Conservation (phyloP, 2,329 filamentous ascomycete species). For the Aphanocladium album region DNA sequence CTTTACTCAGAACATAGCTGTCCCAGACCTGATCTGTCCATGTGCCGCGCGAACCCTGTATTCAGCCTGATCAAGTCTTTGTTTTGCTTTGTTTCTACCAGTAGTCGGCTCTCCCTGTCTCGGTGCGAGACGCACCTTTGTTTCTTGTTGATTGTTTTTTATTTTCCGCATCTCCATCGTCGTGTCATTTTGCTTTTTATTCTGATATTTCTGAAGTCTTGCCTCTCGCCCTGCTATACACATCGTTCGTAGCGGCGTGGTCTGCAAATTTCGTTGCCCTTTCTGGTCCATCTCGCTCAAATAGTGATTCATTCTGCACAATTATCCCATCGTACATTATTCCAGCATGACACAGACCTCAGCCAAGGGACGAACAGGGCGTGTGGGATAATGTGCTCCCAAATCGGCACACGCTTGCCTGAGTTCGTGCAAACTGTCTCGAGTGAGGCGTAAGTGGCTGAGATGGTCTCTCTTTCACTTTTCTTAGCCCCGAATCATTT, state of each 20-base stretch:
- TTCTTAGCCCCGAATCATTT: not conserved
- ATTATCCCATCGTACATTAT: not conserved
- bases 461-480: not conserved
- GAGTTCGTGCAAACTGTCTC: not conserved
- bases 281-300: not conserved
- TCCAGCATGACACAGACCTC: not conserved
- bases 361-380: not conserved
- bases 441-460: not conserved
- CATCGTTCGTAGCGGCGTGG: not conserved
- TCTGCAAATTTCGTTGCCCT: not conserved
- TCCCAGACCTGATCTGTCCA: not conserved
- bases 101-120: not conserved
- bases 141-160: not conserved
- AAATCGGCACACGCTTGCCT: not conserved
- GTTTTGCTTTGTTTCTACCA: not conserved
- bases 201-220: not conserved
- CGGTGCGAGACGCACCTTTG: not conserved
- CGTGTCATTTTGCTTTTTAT: not conserved
- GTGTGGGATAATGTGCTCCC: no score
- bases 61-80: not conserved
- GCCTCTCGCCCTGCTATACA: not conserved
- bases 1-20: not conserved
- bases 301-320: no score
- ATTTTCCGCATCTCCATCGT: not conserved
- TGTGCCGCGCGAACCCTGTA: not conserved